Evolutionary conservation across 345 rosid species (phyloP).

Genomic region (Carallia pectinifolia): DNA sequence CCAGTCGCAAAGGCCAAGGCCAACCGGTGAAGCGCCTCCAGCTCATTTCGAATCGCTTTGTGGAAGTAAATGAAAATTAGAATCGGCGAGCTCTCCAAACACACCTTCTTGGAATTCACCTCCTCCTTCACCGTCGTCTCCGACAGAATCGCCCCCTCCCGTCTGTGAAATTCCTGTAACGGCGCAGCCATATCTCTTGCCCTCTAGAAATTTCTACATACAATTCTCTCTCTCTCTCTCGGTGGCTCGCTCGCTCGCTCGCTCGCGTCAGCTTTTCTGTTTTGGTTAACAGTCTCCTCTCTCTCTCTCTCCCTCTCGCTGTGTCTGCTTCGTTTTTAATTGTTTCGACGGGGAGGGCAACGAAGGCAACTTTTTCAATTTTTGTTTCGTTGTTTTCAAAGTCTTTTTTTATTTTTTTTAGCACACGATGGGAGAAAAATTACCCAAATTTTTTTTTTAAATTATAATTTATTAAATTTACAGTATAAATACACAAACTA

Average conservation of each 20-base stretch:
- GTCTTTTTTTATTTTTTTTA: background rate
- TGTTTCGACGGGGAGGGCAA: background rate
- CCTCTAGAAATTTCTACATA: too few relatives aligned
- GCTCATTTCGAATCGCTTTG: conserved; percentile 64
- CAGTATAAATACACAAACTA: too few relatives aligned
- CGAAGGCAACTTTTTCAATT: too few relatives aligned
- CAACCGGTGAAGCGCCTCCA: conserved; percentile 55
- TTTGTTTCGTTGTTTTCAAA: background rate
- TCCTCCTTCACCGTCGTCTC: conserved; percentile 30
- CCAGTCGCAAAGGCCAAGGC: conserved; percentile 53
- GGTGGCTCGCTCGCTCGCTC: conserved; percentile 12
- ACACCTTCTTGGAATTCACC: conserved; percentile 8
- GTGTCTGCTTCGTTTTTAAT: background rate
- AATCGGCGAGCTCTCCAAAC: conserved; percentile 48
- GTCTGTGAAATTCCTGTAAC: conserved; percentile 51
- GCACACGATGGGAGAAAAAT: too few relatives aligned
- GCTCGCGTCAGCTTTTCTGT: background rate
- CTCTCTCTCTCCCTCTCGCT: background rate
- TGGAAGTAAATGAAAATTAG: conserved; percentile 66
- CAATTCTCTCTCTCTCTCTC: conserved; percentile 20
- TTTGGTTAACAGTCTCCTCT: background rate
- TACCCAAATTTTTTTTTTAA: too few relatives aligned
- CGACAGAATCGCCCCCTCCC: conserved; percentile 45
- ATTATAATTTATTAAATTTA: too few relatives aligned
- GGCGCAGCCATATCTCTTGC: conserved; percentile 56